Evolutionary conservation across 495 filamentous ascomycete genomes (phyloP), one percentile per base, ranked within the genome.

Genomic region (Endocarpon pusillum): DNA sequence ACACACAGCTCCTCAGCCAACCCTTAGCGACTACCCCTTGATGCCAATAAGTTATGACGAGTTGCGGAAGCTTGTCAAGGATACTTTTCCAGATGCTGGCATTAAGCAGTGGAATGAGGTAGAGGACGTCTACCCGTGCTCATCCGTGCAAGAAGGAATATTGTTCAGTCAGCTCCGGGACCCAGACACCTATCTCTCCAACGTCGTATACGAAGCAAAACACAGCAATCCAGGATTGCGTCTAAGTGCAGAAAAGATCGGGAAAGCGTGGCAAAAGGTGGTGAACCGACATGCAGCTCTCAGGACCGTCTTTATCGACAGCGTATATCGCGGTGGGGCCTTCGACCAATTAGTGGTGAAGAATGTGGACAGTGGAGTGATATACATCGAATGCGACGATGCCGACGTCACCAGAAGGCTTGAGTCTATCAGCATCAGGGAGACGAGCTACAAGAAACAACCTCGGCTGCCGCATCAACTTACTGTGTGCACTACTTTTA

Each of bases 11-110:
- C 59, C 64, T 4, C 61, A 63, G 22, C 51, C 67, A 25, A 80
- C 76, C 5, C 43, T 76, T 25, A 68, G 69, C 34, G 68, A 73
- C 32, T 68, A 72, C 33, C 74, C 74, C 2, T 59, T 80, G 38
- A 56, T 81, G 7, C 64, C 71, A 1, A 48, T 78, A 28, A 71
- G 62, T 1, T 72, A 76, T 39, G 53, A 66, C 4, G 68, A 60
- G 6, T 53, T 82, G 7, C 67, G 48, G 35, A 43, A 45, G 8
- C 40, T 60, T 19, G 35, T 52, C 17, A 49, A 51, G 14, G 53
- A 61, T 5, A 61, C 64, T 5, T 51, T 79, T 14, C 51, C 59
- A 4, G 52, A 63, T 4, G 60, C 47, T 34, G 43, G 77, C 37
- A 50, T 55, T 3, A 12, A 12, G 8, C 23, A 25, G 12, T 8